These are phyloP conservation scores for Diaporthe sp. DNA, from an alignment of 2,329 filamentous ascomycete genomes.

Conservation along the genomic window DNA sequence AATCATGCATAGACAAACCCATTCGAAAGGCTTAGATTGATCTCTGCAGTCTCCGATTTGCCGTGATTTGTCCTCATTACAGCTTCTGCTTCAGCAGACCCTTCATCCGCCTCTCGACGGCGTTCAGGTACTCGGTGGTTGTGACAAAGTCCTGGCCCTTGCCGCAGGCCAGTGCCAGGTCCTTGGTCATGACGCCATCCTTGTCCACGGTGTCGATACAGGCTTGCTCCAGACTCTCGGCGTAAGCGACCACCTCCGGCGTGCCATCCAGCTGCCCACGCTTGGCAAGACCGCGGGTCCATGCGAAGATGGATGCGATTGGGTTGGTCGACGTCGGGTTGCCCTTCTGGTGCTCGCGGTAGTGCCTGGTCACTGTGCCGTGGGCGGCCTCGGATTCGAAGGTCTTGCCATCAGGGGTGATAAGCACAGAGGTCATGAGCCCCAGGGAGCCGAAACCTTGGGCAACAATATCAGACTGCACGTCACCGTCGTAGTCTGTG, in stretches of 20 bases:
- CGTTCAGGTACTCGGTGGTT: constrained; percentile 90
- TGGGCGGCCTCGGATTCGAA: constrained; percentile 98
- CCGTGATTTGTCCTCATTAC: constrained; percentile 54
- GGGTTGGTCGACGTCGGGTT: constrained; percentile 98
- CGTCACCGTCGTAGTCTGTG: constrained; percentile 96
- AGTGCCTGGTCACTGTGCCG: constrained; percentile 98
- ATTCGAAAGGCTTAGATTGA: background rate
- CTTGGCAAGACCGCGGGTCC: constrained; percentile 95
- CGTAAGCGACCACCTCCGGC: constrained; percentile 92
- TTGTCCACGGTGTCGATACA: constrained; percentile 94
- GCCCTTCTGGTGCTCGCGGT: constrained; percentile 98
- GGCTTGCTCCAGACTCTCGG: constrained; percentile 90
- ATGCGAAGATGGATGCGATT: constrained; percentile 98
- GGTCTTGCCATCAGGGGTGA: constrained; percentile 95
- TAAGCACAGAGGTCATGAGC: constrained; percentile 97
- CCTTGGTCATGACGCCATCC: constrained; percentile 99
- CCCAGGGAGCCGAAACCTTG: constrained; percentile 98
- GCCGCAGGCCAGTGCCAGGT: constrained; percentile 93
- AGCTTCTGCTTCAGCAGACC: constrained; percentile 82
- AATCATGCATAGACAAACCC: background rate
- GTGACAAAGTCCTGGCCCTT: constrained; percentile 93
- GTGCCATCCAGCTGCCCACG: constrained; percentile 93
- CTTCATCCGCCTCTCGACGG: constrained; percentile 93
- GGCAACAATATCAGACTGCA: constrained; percentile 97
- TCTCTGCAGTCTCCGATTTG: background rate